Percentiles rank a stretch among this genome's conserved stretches.
phyloP scores from a whole-genome alignment of 495 filamentous ascomycete genomes.

The Penicillium arizonense region DNA sequence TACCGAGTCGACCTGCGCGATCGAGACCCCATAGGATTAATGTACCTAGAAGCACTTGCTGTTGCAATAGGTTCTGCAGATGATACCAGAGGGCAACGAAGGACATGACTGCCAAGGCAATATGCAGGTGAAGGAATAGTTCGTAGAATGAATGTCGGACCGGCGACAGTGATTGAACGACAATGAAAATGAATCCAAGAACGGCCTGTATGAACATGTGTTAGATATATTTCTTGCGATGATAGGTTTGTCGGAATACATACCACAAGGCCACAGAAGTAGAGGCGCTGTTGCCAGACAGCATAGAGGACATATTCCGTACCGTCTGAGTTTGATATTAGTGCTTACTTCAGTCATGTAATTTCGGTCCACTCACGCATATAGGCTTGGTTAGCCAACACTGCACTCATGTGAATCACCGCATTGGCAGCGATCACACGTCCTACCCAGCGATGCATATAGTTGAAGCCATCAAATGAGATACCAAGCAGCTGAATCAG shows the following conservation, averaged over 20 bases:
- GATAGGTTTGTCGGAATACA: slow-evolving; percentile 2
- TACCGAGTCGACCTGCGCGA: slow-evolving; percentile 50
- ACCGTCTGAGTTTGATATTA: slow-evolving; percentile 14
- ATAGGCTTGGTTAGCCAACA: slow-evolving; percentile 28
- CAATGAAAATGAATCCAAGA: slow-evolving; percentile 46
- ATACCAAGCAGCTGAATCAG: slow-evolving; percentile 36
- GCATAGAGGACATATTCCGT: slow-evolving; percentile 24
- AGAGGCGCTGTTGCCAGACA: slow-evolving; percentile 35
- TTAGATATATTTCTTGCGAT: background rate
- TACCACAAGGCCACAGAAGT: slow-evolving; percentile 37
- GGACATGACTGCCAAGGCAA: slow-evolving; percentile 45
- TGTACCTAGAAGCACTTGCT: slow-evolving; percentile 36
- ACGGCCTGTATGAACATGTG: slow-evolving; percentile 26
- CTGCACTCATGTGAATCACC: slow-evolving; percentile 34
- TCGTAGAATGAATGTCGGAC: slow-evolving; percentile 59
- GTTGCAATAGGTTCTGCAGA: slow-evolving; percentile 42
- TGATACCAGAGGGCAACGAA: slow-evolving; percentile 57
- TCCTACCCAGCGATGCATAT: slow-evolving; percentile 47
- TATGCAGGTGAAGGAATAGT: slow-evolving; percentile 54
- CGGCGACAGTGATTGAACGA: slow-evolving; percentile 50
- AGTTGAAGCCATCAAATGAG: slow-evolving; percentile 44
- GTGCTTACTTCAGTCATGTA: background rate
- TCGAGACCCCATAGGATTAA: slow-evolving; percentile 42
- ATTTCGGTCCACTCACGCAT: slow-evolving; percentile 21
- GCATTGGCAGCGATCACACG: slow-evolving; percentile 35